Conservation (phyloP, 1,139 yeast species). For the Nadsonia commutata region DNA sequence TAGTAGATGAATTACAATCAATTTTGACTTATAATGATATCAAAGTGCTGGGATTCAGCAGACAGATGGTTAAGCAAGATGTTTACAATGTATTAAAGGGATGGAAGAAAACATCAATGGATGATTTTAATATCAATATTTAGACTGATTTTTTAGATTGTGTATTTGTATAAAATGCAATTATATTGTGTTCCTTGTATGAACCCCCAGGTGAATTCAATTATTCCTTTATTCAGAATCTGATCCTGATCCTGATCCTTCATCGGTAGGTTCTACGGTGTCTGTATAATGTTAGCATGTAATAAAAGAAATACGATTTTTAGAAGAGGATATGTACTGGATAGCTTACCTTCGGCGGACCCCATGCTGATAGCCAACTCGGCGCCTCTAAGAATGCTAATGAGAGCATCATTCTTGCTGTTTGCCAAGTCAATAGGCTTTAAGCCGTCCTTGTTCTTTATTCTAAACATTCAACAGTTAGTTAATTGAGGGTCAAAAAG, state of each 20-base stretch:
- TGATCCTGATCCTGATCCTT: neutral
- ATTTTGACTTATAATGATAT: constrained; percentile 7
- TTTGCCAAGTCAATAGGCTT: constrained; percentile 61
- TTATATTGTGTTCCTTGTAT: too few species aligned
- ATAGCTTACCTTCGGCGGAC: constrained; percentile 1
- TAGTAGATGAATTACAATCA: neutral
- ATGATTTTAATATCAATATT: constrained; percentile 15
- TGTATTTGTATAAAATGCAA: too few species aligned
- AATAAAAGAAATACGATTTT: too few species aligned
- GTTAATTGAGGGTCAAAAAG: too few species aligned
- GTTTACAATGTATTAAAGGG: constrained; percentile 14
- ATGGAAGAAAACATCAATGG: constrained; percentile 18
- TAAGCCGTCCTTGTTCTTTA: constrained; percentile 43
- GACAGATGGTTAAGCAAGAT: constrained; percentile 13
- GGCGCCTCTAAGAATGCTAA: constrained; percentile 8
- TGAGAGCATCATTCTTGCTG: constrained; percentile 13
- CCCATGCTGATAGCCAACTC: constrained; percentile 9
- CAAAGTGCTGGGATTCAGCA: constrained; percentile 7
- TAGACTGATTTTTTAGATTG: too few species aligned
- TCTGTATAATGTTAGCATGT: too few species aligned
- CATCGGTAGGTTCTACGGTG: neutral
- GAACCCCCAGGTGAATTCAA: too few species aligned
- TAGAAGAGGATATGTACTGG: too few species aligned
- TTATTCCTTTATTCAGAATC: constrained; percentile 7
- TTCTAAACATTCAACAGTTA: neutral